Base-by-base conservation (phyloP, 2,329 filamentous ascomycete species). In the Madurella mycetomatis region DNA sequence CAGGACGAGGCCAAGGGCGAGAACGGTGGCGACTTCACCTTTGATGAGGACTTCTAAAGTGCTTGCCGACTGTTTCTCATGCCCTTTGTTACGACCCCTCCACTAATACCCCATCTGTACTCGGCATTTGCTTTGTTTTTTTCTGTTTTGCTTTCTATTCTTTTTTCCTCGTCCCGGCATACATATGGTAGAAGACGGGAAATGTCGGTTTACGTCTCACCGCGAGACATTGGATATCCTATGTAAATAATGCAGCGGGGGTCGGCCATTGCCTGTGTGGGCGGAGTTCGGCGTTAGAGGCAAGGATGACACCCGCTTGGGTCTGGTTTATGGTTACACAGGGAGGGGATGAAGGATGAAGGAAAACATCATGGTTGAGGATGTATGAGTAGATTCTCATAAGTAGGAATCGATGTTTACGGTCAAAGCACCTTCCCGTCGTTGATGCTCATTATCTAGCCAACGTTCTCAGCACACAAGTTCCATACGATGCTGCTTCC, bases 31-130 rank as follows among this genome's bases (percentile, higher is more conserved):
- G 90, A 92, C 76, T 95, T 99, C 77, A 81, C 76, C 72, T 97
- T 99, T 67, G 92, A 97, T 64, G 92, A 97, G 63, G 94, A 99
- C 77, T 99, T 99, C 70, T 97, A 89, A 80, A 79, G 70, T 60
- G 47, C 44, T 34, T 66, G 56, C 34, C 37, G 42, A 12, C 25
- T 41, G 55, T 49, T 54, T 53, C 12, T 41, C 54, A 44, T 41
- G 43, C 40, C 56, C 61, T 63, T 62, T 55, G 19, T 45, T 13
- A 61, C 55, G 58, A 51, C 57, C 60, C 60, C 32, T 58, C 58
- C 57, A 64, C 64, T 64, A 59, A 59, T 65, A 63, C 64, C 60
- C 60, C 50, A 44, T 58, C 37, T 58, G 51, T 57, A 58, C 45
- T 58, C 54, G 47, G 41, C 49, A 43, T 55, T 53, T 50, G 15